Percentiles rank a stretch among this genome's conserved stretches.
phyloP scores from a whole-genome alignment of 306 rosid species.

The Neltuma alba region DNA sequence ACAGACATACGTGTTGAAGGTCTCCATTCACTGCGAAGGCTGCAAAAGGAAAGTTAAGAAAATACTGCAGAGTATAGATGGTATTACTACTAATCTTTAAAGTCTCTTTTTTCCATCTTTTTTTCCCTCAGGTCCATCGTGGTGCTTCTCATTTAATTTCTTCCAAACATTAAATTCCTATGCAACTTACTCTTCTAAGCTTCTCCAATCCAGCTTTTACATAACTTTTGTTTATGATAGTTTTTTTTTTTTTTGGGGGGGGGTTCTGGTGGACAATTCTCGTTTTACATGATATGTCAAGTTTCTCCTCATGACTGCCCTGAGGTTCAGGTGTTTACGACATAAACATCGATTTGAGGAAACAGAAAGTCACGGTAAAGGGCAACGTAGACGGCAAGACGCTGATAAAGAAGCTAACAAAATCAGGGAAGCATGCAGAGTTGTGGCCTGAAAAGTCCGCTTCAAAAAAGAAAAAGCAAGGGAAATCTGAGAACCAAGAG shows the following conservation, averaged over 20 bases:
- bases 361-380: slow-evolving; percentile 61
- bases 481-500: slow-evolving; percentile 43
- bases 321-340: slow-evolving; percentile 66
- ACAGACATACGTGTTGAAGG: slow-evolving; percentile 60
- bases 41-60: slow-evolving; percentile 72
- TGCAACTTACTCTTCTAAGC: too few species aligned
- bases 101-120: not conserved
- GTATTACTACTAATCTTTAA: slow-evolving; percentile 28
- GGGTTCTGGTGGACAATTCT: not conserved
- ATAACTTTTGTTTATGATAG: not conserved
- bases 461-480: slow-evolving; percentile 46
- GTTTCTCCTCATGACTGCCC: not conserved
- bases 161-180: too few species aligned
- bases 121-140: too few species aligned
- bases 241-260: not conserved
- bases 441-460: slow-evolving; percentile 62
- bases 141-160: not conserved
- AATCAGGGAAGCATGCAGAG: slow-evolving; percentile 70
- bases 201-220: too few species aligned
- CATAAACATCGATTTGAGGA: slow-evolving; percentile 60
- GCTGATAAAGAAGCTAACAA: slow-evolving; percentile 55
- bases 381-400: slow-evolving; percentile 62
- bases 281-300: not conserved
- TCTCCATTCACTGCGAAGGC: slow-evolving; percentile 78
- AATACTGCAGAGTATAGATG: slow-evolving; percentile 64